Percentiles rank a stretch among this genome's conserved stretches.
Conservation (phyloP, 2,329 filamentous ascomycete genomes). For the Ophiognomonia clavigignenti-juglandacearum region DNA sequence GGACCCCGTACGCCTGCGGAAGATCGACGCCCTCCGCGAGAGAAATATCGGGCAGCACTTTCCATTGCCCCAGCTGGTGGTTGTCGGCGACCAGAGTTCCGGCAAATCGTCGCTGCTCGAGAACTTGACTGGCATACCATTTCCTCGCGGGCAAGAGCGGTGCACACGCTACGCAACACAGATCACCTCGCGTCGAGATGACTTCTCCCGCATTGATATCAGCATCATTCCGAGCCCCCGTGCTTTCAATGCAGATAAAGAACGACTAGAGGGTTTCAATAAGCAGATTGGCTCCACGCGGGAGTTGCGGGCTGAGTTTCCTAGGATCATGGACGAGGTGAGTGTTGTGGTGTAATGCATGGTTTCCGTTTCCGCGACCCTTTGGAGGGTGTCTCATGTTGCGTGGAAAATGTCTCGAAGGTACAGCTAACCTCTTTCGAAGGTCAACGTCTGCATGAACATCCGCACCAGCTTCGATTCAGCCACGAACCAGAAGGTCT, state of each 20-base stretch:
- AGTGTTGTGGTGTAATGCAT: too few relatives aligned
- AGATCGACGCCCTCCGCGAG: too few relatives aligned
- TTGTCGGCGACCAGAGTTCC: conserved; percentile 80
- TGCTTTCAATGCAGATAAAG: conserved; percentile 17
- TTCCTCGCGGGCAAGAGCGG: conserved; percentile 35
- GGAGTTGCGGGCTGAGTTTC: too few relatives aligned
- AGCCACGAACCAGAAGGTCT: conserved; percentile 21
- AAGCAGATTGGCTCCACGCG: too few relatives aligned
- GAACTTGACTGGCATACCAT: conserved; percentile 37
- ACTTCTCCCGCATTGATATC: conserved; percentile 29
- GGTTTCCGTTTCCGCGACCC: too few relatives aligned
- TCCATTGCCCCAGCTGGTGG: conserved; percentile 58
- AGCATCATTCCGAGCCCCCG: conserved; percentile 35
- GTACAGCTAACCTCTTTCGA: too few relatives aligned
- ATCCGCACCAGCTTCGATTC: conserved; percentile 26
- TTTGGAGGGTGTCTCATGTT: too few relatives aligned
- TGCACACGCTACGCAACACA: conserved; percentile 47
- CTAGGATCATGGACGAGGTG: too few relatives aligned
- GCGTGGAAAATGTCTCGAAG: too few relatives aligned
- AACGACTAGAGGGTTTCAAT: conserved; percentile 25
- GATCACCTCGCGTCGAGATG: conserved; percentile 38
- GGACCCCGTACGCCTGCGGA: too few relatives aligned
- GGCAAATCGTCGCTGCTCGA: conserved; percentile 84
- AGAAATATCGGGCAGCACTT: conserved; percentile 3
- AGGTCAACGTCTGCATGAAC: conserved; percentile 41